Base-by-base conservation (phyloP, 768 basidiomycete genomes). In the Trametes punicea region DNA sequence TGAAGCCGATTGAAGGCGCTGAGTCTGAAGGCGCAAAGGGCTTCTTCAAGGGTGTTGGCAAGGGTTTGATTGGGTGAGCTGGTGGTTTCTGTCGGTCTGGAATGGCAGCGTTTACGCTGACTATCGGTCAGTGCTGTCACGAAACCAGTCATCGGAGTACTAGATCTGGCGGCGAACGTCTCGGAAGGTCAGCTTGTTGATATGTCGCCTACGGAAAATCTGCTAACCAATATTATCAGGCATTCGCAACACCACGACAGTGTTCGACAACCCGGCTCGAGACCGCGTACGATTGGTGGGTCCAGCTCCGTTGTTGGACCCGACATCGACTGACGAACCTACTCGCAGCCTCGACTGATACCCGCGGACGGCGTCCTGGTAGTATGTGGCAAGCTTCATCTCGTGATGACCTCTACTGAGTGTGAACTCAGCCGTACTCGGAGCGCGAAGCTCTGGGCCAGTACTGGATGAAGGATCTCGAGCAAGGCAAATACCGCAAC, bases 11-110 rank as follows among this genome's bases (percentile, higher is more conserved):
- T 41, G 95, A 98, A 72, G 97, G 97, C 4, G 97, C 97, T 0
- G 96, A 98, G 66, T 78, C 83, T 8, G 95, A 88, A 67, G 97
- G 97, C 11, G 95, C 96, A 0, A 74, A 91, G 25, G 97, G 97
- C 3, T 99, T 99, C 74, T 93, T 98, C 79, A 98, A 97, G 71
- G 97, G 97, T 10, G 83, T 99, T 27, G 97, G 97, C 23, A 96
- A 94, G 70, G 94, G 97, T 18, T 76, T 98, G 45, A 93, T 97
- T 51, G 97, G 97, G 92, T 95, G 76, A 39, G 52, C 46, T 20
- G 21, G 11, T 39, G 39, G 15, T 31, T 21, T 42, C 55, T 7
- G 61, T 27, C 23, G 16, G n/a, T 18, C n/a, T 46, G 47, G 49
- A 52, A 54, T 34, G 10, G 18, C 15, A 8, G 6, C 38, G 58